Evolutionary conservation across 2,329 filamentous ascomycete genomes (phyloP).

Genomic region (Trichoderma sp.): DNA sequence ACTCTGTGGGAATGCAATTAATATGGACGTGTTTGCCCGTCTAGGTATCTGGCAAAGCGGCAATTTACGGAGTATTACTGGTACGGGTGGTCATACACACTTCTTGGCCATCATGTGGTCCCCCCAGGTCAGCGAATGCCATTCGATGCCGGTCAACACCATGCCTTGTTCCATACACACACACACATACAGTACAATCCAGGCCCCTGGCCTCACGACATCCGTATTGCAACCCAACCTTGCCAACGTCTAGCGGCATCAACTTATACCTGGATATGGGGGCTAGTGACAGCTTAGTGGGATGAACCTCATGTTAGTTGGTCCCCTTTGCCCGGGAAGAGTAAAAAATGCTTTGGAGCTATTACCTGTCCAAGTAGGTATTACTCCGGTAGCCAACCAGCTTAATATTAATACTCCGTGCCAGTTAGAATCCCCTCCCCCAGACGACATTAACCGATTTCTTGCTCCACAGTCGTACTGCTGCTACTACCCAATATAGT

Average conservation of each 20-base stretch:
- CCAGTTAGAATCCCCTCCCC: not conserved
- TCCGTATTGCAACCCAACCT: not conserved
- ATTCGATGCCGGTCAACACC: not conserved
- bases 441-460: not conserved
- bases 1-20: not conserved
- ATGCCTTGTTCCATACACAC: not conserved
- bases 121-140: too few relatives aligned
- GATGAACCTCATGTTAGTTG: not conserved
- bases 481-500: not conserved
- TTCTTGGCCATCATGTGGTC: not conserved
- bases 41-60: not conserved
- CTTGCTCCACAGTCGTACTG: not conserved
- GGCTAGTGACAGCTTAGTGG: not conserved
- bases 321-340: not conserved
- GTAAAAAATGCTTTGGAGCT: not conserved
- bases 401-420: constrained; percentile 2
- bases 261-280: not conserved
- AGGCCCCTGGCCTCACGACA: not conserved
- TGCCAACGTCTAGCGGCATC: not conserved
- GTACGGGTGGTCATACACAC: not conserved
- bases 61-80: constrained; percentile 13
- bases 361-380: not conserved
- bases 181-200: not conserved
- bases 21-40: constrained; percentile 1
- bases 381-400: not conserved